These are phyloP conservation scores for Leccinum variicolor DNA, from an alignment of 768 basidiomycete species.

Conservation along the genomic window DNA sequence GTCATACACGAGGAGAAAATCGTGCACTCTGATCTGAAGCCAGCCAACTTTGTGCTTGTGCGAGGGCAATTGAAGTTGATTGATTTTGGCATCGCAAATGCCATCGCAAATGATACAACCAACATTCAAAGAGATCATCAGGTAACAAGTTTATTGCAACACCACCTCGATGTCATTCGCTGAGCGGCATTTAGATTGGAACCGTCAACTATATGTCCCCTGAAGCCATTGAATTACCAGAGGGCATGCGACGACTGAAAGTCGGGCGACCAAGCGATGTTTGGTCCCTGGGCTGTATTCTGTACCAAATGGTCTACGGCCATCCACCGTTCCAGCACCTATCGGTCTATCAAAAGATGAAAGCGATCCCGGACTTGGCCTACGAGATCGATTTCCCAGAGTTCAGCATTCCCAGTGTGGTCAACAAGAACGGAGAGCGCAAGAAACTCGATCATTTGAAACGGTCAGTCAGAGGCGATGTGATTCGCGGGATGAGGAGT, in stretches of 20 bases:
- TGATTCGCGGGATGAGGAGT: conserved; percentile 79
- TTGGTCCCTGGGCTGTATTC: conserved; percentile 96
- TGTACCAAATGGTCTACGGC: conserved; percentile 99
- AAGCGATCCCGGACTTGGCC: conserved; percentile 78
- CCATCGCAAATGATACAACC: conserved; percentile 97
- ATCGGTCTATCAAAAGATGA: conserved; percentile 85
- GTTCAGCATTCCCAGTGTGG: conserved; percentile 47
- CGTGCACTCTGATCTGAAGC: conserved; percentile 97
- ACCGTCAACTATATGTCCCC: conserved; percentile 99
- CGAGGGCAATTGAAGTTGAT: conserved; percentile 95
- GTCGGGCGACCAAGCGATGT: conserved; percentile 96
- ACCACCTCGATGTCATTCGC: not conserved
- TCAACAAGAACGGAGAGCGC: conserved; percentile 32
- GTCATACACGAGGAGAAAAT: conserved; percentile 98
- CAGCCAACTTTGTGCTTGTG: conserved; percentile 97
- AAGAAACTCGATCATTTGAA: conserved; percentile 67
- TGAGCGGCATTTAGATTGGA: conserved; percentile 60
- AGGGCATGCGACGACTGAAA: conserved; percentile 85
- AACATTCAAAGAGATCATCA: conserved; percentile 97
- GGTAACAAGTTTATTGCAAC: conserved; percentile 38
- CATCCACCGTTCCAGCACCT: conserved; percentile 89
- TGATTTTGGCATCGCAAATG: conserved; percentile 99
- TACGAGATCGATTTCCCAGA: conserved; percentile 84
- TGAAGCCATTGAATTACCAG: conserved; percentile 88
- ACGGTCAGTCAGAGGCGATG: conserved; percentile 63